Conservation (phyloP, 371 early-diverging fungal genomes). For the Umbelopsis sp. region DNA sequence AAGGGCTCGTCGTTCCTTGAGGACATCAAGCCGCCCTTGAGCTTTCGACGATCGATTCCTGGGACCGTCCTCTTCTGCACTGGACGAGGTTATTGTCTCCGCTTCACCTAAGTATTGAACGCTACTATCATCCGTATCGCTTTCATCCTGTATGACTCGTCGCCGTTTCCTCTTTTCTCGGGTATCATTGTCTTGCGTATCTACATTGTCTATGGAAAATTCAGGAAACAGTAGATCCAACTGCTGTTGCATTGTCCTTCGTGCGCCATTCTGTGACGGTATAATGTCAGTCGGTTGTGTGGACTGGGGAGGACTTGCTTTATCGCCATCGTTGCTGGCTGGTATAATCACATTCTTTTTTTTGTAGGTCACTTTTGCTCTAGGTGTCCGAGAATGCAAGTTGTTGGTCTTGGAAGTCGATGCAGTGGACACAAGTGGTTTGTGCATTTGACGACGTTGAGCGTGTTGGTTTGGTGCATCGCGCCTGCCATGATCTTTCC, state of each 20-base stretch:
- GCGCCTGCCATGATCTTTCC: background rate
- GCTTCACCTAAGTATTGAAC: background rate
- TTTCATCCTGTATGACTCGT: constrained; percentile 13
- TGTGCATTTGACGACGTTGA: background rate
- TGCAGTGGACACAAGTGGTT: background rate
- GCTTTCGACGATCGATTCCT: background rate
- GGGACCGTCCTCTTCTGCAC: background rate
- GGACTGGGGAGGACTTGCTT: background rate
- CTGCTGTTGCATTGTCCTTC: constrained; percentile 15
- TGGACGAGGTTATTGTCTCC: background rate
- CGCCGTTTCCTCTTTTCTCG: constrained; percentile 2
- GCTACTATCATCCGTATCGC: background rate
- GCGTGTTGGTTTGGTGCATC: background rate
- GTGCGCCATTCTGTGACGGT: background rate
- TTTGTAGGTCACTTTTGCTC: background rate
- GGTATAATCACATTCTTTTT: background rate
- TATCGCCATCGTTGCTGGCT: background rate
- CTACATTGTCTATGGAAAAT: background rate
- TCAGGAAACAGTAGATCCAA: constrained; percentile 15
- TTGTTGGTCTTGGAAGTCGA: too few relatives aligned
- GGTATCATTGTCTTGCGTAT: background rate
- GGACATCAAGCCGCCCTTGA: background rate
- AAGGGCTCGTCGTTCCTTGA: background rate
- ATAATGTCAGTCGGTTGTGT: background rate
- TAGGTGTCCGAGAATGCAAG: background rate